Conservation (phyloP, 2,329 filamentous ascomycete genomes). For the Tolypocladium cylindrosporum region DNA sequence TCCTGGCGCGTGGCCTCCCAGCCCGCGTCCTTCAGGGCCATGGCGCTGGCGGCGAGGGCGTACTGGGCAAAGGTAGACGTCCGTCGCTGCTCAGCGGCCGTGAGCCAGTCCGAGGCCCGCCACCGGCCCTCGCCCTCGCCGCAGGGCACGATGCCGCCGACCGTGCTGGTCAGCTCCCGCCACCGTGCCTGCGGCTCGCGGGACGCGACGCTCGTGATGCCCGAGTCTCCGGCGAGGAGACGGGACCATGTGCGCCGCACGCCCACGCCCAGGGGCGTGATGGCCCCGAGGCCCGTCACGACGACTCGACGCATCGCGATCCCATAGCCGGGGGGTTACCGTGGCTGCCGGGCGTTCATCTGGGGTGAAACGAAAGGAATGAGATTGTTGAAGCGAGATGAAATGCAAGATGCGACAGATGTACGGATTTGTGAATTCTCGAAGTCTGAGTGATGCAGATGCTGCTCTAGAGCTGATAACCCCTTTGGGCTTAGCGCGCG, state of each 20-base stretch:
- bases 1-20: conserved; percentile 56
- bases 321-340: conserved; percentile 1
- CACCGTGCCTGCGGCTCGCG: conserved; percentile 50
- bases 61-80: conserved; percentile 93
- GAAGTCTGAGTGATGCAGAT: no score
- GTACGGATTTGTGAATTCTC: no score
- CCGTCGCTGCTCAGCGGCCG: conserved; percentile 50
- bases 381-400: neutral
- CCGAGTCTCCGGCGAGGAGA: conserved; percentile 69
- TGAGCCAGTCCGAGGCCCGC: conserved; percentile 45
- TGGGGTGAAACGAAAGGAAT: neutral
- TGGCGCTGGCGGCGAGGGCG: conserved; percentile 74
- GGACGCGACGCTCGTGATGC: conserved; percentile 63
- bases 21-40: conserved; percentile 74
- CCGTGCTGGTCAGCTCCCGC: conserved; percentile 66
- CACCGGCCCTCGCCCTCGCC: conserved; percentile 32
- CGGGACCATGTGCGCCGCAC: conserved; percentile 69
- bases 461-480: neutral
- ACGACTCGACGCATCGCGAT: conserved; percentile 61
- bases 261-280: conserved; percentile 77
- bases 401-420: no score
- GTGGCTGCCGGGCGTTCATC: neutral
- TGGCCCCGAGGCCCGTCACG: conserved; percentile 71
- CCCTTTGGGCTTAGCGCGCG: neutral
- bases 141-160: conserved; percentile 71